Conservation (phyloP, 331 rosid species). For the Phaseolus coccineus region DNA sequence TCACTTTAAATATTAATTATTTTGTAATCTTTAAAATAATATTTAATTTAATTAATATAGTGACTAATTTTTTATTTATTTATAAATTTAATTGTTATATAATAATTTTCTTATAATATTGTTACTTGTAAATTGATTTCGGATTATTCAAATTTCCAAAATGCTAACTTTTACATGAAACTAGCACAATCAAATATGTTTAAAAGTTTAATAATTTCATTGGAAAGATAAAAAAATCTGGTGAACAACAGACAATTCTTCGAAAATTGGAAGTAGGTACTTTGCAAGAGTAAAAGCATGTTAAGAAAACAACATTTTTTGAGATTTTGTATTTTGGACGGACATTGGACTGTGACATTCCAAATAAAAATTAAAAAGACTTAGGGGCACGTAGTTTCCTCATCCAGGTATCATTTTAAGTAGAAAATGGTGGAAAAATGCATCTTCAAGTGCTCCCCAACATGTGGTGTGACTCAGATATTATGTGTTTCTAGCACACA, state of each 20-base stretch:
- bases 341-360: conserved; percentile 29
- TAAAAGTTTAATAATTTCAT: neutral
- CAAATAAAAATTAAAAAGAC: neutral
- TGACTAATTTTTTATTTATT: too few relatives aligned
- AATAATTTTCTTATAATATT: too few relatives aligned
- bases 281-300: conserved; percentile 28
- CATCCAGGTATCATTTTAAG: conserved; percentile 31
- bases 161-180: too few relatives aligned
- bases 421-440: conserved; percentile 47
- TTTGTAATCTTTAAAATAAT: too few relatives aligned
- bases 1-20: too few relatives aligned
- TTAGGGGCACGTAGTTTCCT: conserved; percentile 36
- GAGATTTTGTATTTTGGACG: conserved; percentile 6
- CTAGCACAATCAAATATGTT: neutral
- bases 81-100: too few relatives aligned
- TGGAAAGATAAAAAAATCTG: neutral
- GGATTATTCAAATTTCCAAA: too few relatives aligned
- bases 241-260: neutral
- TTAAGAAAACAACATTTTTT: conserved; percentile 9
- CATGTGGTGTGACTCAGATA: conserved; percentile 61
- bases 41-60: too few relatives aligned
- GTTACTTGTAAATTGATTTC: too few relatives aligned
- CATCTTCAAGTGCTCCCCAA: conserved; percentile 54
- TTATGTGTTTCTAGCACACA: conserved; percentile 43
- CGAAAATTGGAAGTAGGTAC: conserved; percentile 31